Evolutionary conservation across 2,329 filamentous ascomycete genomes (phyloP), one percentile per base, ranked within the genome.

Genomic region (Epichloe aotearoae): DNA sequence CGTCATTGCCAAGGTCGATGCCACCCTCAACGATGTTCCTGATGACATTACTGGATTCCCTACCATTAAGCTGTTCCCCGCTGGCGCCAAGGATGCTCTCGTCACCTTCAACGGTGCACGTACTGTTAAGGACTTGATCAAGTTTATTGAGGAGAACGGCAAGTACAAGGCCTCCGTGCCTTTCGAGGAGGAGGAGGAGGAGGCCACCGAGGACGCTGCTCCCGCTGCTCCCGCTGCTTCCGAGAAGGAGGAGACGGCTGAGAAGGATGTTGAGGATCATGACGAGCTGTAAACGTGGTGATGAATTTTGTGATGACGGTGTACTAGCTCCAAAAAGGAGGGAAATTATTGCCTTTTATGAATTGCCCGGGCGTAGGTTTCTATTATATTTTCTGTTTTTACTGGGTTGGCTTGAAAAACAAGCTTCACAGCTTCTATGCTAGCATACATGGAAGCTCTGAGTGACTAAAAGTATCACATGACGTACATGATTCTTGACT

Each of bases 31-130:
- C 75, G 93, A 98, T 62, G 88, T 97, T 52, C 93, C 93, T 52
- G 91, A 97, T 70, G 88, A 95, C 74, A 88, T 98, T 65, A 81
- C 88, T 70, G 93, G 93, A 57, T 98, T 98, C 85, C 93, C 93
- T 52, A 98, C 93, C 69, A 96, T 98, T 80, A 97, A 97, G 81
- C 81, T 98, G 59, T 98, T 82, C 85, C 81, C 88, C 57, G 93
- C 93, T 61, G 90, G 89, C 63, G 77, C 79, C 71, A 98, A 98
- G 83, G 77, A 79, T 64, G 75, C 82, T 59, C 87, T 93, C 53
- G 70, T 96, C 56, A 88, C 88, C 61, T 98, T 96, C 80, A 79
- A 76, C 57, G 93, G 93, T 61, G 80, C 84, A 57, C 88, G 93
- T 64, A 93, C 88, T 50, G 74, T 96, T 51, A 88, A 95, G 74